A percentile compares a stretch with the other conserved stretches of the same genome.
Conservation (phyloP, 2,329 filamentous ascomycete genomes). For the Trichoderma sp. region DNA sequence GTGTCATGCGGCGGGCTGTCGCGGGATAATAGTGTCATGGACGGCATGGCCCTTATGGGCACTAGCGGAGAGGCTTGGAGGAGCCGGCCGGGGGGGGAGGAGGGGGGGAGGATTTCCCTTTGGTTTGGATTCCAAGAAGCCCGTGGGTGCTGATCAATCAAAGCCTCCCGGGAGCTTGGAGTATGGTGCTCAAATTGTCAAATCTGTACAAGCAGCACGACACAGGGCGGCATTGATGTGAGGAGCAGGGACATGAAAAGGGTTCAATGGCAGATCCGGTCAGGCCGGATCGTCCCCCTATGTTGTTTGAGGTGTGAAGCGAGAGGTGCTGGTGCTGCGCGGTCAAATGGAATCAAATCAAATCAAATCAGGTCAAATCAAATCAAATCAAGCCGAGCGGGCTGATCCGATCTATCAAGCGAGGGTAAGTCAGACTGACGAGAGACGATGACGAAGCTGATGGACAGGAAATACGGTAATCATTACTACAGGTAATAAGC, state of each 20-base stretch:
- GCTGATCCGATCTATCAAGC: conserved; percentile 9
- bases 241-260: background rate
- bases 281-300: conserved; percentile 13
- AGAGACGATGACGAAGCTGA: conserved; percentile 10
- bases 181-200: background rate
- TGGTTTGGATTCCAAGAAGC: background rate
- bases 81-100: background rate
- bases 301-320: background rate
- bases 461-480: background rate
- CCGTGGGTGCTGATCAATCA: conserved; percentile 15
- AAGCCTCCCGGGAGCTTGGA: background rate
- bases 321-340: background rate
- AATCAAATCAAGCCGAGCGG: background rate
- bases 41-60: conserved; percentile 8
- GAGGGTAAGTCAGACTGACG: conserved; percentile 6
- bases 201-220: background rate
- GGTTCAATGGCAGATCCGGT: conserved; percentile 10
- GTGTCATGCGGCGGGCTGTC: conserved; percentile 16
- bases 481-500: conserved; percentile 2
- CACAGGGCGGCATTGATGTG: background rate
- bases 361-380: background rate
- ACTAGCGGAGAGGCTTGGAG: conserved; percentile 3
- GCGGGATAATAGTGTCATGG: conserved; percentile 13
- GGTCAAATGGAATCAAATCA: background rate
- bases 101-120: background rate